Conservation (phyloP, 352 stramenopile species). For the Aphanomyces stellatus region DNA sequence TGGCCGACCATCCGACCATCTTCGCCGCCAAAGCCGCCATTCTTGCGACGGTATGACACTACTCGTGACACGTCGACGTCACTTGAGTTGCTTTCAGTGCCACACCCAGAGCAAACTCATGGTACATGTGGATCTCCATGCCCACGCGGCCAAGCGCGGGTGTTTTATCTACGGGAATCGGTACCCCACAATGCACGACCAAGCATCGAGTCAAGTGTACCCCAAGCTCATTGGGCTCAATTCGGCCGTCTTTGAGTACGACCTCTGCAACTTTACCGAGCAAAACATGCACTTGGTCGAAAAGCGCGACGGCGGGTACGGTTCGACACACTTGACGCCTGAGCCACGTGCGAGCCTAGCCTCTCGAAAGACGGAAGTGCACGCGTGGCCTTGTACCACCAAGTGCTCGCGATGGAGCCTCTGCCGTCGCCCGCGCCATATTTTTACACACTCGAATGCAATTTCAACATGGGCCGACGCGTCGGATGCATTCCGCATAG, state of each 20-base stretch:
- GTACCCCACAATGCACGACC: conserved; percentile 31
- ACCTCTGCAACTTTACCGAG: conserved; percentile 72
- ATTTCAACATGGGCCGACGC: conserved; percentile 79
- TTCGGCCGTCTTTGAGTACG: conserved; percentile 80
- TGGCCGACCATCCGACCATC: conserved; percentile 45
- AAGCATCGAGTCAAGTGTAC: conserved; percentile 82
- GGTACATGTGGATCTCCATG: conserved; percentile 88
- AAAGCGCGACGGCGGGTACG: conserved; percentile 36
- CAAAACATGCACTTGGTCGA: conserved; percentile 64
- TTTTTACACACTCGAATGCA: conserved; percentile 90
- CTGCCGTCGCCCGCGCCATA: too few relatives aligned
- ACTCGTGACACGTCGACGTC: not conserved
- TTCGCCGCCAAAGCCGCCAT: conserved; percentile 49
- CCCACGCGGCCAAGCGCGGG: conserved; percentile 79
- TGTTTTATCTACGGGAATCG: conserved; percentile 90
- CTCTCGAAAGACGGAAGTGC: conserved; percentile 57
- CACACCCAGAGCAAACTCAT: conserved; percentile 27
- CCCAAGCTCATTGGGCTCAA: conserved; percentile 60
- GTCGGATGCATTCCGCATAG: conserved; percentile 18
- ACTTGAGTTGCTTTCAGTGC: too few relatives aligned
- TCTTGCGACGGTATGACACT: conserved; percentile 20
- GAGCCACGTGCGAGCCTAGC: not conserved
- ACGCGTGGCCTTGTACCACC: conserved; percentile 61
- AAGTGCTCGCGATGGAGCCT: conserved; percentile 43
- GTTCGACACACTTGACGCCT: conserved; percentile 34